Percentiles rank a stretch among this genome's conserved stretches.
Evolutionary conservation across 1,139 yeast species (phyloP).

Genomic region (Saccharomycopsis phalli): DNA sequence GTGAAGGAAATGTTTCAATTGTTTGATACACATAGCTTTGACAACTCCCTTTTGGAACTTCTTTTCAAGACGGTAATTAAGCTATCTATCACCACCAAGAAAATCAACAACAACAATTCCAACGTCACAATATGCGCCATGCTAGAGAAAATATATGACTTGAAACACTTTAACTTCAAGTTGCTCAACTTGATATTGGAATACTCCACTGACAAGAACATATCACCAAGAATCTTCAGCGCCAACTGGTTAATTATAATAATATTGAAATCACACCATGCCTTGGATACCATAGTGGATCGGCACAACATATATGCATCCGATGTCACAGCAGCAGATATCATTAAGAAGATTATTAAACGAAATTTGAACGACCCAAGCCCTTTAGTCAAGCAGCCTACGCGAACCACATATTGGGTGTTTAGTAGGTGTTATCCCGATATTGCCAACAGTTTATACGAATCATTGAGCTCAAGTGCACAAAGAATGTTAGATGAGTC

Average conservation of each 20-base stretch:
- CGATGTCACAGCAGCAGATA: slow-evolving; percentile 35
- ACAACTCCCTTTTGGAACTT: slow-evolving; percentile 48
- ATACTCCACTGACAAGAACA: slow-evolving; percentile 59
- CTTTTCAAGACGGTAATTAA: slow-evolving; percentile 51
- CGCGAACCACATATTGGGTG: slow-evolving; percentile 70
- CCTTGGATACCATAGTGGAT: slow-evolving; percentile 28
- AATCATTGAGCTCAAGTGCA: slow-evolving; percentile 37
- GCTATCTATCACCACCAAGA: slow-evolving; percentile 67
- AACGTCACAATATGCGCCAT: slow-evolving; percentile 58
- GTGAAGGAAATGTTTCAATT: slow-evolving; percentile 60
- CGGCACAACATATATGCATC: background rate
- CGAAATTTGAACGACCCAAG: slow-evolving; percentile 74
- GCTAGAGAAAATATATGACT: slow-evolving; percentile 44
- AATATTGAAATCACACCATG: slow-evolving; percentile 39
- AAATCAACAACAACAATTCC: slow-evolving; percentile 70
- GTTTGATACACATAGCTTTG: slow-evolving; percentile 41
- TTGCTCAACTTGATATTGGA: slow-evolving; percentile 42
- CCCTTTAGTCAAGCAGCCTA: slow-evolving; percentile 68
- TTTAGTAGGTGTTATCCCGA: slow-evolving; percentile 42
- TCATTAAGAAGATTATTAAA: slow-evolving; percentile 42
- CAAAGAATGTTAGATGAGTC: slow-evolving; percentile 49
- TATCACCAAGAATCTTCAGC: slow-evolving; percentile 61
- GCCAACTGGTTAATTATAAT: slow-evolving; percentile 64
- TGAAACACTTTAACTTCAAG: slow-evolving; percentile 31
- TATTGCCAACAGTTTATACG: slow-evolving; percentile 32